These are phyloP conservation scores for Breviolum minutum DNA, from an alignment of 73 alveolate species.

Conservation along the genomic window DNA sequence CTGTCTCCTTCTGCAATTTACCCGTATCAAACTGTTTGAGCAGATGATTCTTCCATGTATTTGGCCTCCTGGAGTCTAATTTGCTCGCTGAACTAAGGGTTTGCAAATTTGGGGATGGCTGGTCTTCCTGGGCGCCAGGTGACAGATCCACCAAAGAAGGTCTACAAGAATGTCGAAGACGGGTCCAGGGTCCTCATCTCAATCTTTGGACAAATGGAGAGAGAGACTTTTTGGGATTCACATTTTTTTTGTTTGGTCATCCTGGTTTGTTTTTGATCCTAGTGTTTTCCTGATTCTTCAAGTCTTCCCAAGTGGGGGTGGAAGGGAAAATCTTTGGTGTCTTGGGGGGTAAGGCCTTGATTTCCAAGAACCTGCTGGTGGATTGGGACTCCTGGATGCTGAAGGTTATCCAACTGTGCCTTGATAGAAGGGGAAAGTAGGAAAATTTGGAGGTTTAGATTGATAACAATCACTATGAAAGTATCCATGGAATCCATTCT, in stretches of 20 bases:
- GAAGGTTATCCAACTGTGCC: conserved; percentile 98
- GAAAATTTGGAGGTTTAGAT: no score
- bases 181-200: conserved; percentile 96
- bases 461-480: background rate
- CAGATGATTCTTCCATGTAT: no score
- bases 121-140: conserved; percentile 71
- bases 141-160: conserved; percentile 99
- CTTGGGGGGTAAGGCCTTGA: conserved; percentile 88
- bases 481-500: background rate
- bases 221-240: conserved; percentile 25
- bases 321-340: background rate
- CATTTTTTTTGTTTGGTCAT: no score
- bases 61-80: no score
- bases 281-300: no score
- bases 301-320: background rate
- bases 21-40: no score
- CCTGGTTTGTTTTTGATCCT: no score
- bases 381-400: conserved; percentile 98
- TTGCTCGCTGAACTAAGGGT: no score
- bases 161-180: conserved; percentile 99
- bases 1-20: no score
- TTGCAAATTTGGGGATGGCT: no score
- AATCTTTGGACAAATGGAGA: conserved; percentile 70
- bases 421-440: background rate
- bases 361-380: conserved; percentile 98